Conservation (phyloP, 106 monocot genomes). For the Hemerocallis citrina region DNA sequence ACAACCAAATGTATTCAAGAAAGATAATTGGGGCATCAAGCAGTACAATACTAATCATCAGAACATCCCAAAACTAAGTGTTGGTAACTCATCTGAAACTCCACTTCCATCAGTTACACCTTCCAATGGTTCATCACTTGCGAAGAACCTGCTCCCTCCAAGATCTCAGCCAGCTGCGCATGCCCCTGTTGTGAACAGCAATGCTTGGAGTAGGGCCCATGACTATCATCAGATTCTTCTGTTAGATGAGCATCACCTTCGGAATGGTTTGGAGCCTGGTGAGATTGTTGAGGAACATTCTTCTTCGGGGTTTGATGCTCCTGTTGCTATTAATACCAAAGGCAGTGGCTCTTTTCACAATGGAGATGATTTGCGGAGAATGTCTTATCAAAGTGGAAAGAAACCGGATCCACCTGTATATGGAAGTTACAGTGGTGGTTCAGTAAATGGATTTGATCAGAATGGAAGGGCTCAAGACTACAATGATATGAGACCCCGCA, state of each 20-base stretch:
- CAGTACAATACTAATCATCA: conserved; percentile 17
- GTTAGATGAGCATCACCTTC: conserved; percentile 23
- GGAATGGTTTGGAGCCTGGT: conserved; percentile 40
- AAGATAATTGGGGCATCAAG: conserved; percentile 19
- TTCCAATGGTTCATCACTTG: conserved; percentile 10
- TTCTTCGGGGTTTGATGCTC: conserved; percentile 57
- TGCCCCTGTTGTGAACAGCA: conserved; percentile 7
- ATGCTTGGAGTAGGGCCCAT: conserved; percentile 20
- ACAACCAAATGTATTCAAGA: not conserved
- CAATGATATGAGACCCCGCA: conserved; percentile 16
- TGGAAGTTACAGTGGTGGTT: no score
- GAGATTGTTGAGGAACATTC: conserved; percentile 49
- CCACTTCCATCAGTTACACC: not conserved
- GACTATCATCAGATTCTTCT: conserved; percentile 13
- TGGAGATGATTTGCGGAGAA: conserved; percentile 24
- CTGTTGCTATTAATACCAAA: conserved; percentile 20
- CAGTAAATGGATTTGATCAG: conserved; percentile 24
- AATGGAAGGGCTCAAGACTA: conserved; percentile 14
- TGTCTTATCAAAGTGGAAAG: conserved; percentile 18
- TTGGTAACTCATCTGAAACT: conserved; percentile 1
- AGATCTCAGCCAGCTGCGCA: conserved; percentile 11
- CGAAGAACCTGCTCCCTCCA: conserved; percentile 5
- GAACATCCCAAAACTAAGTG: conserved; percentile 4
- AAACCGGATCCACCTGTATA: conserved; percentile 12
- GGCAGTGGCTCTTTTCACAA: conserved; percentile 27